Evolutionary conservation across 768 basidiomycete species (phyloP), one percentile per base, ranked within the genome.

Genomic region (Kondoa malvinella): DNA sequence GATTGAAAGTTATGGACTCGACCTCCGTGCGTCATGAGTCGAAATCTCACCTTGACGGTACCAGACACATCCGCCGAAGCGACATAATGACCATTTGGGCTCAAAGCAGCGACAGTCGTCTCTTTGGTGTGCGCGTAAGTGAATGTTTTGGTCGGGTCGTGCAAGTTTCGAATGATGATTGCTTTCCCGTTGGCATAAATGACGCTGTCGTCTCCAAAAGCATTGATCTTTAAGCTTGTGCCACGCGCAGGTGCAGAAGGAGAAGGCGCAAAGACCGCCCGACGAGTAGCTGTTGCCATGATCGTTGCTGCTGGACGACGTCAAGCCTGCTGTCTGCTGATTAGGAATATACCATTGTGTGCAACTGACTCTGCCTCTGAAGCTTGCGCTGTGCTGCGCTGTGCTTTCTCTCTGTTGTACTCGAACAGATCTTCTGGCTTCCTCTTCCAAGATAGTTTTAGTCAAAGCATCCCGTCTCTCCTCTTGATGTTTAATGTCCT

Each of bases 61-160:
- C 92, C 92, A 32, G 80, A 80, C 2, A 82, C 78, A 76, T 97
- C 92, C 27, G 83, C 94, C 32, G 90, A 94, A 2, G 94, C 92
- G 74, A 88, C 91, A 78, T 96, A 97, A 78, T 86, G 95, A 30
- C 94, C 92, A 1, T 89, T 88, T 0, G 92, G 92, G 1, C 91
- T 91, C 73, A 95, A 83, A 40, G 89, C 84, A 16, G 94, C 92
- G 21, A 92, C 88, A 1, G 89, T 92, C 4, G 89, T 75, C 88
- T 84, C 92, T 91, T 21, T 34, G 58, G 62, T 57, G 66, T 50
- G 68, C 61, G 64, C 58, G 61, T 69, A 34, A 40, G 34, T 26
- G 57, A 34, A 21, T 33, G 27, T 29, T 56, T 34, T 4, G 57
- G 50, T 60, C 56, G 33, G 17, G 21, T 61, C 60, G 33, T 16